Evolutionary conservation across 495 filamentous ascomycete genomes (phyloP).

Genomic region (Podospora tetraspora): DNA sequence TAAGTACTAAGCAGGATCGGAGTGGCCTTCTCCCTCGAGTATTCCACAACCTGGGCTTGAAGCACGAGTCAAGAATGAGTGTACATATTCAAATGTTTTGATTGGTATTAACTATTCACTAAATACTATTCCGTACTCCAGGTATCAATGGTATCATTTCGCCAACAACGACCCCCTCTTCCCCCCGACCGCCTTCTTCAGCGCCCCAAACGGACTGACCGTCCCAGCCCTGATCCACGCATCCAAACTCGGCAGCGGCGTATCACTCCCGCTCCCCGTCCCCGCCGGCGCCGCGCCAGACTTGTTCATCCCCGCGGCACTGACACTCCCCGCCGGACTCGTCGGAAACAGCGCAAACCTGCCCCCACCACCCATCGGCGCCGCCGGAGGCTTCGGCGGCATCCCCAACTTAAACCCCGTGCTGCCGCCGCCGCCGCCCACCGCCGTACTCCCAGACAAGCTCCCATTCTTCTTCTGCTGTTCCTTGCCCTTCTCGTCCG

Average conservation of each 20-base stretch:
- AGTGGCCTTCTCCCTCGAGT: no score
- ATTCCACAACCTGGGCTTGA: no score
- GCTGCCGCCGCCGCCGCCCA: not conserved
- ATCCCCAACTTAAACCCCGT: constrained; percentile 20
- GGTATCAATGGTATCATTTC: not conserved
- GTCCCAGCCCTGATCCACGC: constrained; percentile 27
- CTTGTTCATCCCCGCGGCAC: constrained; percentile 12
- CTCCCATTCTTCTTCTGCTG: not conserved
- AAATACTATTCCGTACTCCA: not conserved
- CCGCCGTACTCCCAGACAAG: constrained; percentile 4
- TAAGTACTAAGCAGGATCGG: no score
- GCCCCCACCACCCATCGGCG: not conserved
- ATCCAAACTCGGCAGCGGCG: constrained; percentile 22
- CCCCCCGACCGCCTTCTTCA: constrained; percentile 12
- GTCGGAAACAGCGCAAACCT: constrained; percentile 28
- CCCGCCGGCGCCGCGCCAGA: constrained; percentile 24
- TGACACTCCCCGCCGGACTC: not conserved
- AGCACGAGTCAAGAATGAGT: no score
- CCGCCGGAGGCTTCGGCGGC: constrained; percentile 11
- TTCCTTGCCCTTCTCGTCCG: not conserved
- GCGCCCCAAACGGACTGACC: constrained; percentile 30
- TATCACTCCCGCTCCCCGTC: not conserved
- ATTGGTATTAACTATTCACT: not conserved
- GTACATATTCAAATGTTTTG: not conserved
- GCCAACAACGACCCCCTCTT: not conserved